Evolutionary conservation across 2,329 filamentous ascomycete species (phyloP), one percentile per base, ranked within the genome.

Genomic region (Sclerotinia sclerotiorum): DNA sequence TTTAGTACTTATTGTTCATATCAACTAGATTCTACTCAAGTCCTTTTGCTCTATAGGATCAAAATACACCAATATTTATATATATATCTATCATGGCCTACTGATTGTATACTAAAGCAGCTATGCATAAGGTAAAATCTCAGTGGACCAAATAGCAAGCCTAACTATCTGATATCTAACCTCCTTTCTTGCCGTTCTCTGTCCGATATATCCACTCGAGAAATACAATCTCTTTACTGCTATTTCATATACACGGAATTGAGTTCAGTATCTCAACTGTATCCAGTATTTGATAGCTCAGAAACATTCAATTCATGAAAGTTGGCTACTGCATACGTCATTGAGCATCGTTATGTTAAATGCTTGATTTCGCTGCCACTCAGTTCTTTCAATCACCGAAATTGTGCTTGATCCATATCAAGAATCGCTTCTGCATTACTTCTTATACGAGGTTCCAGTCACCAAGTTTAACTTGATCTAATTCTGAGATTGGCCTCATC

Each of bases 321-420:
- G 19, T 54, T 42, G 48, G 32, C 11, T 61, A 39, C 21, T 54
- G 10, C 32, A 42, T 64, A 55, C 49, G 61, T 64, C 49, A 64
- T 64, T 64, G 19, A 29, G n/a, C 61, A 10, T 64, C 54, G n/a
- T 64, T 49, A 55, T 54, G 5, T n/a, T n/a, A 42, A 44, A 55
- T 55, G 5, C 35, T 65, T 42, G 62, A 56, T 44, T 64, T 55
- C 21, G 5, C 46, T 63, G 6, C 15, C 29, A n/a, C n/a, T 51
- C 60, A 39, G 21, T 35, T 49, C 21, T 62, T n/a, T 19, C 19
- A 35, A 56, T 56, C 29, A 35, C 19, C 52, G n/a, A 55, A 21
- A 24, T 39, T 15, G 21, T 56, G 21, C 29, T 39, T 56, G 32
- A n/a, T n/a, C 32, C 32, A 62, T 5, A 51, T 51, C 10, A 13